These are phyloP conservation scores for Penicillium coprophilum DNA, from an alignment of 495 filamentous ascomycete species.

Conservation along the genomic window DNA sequence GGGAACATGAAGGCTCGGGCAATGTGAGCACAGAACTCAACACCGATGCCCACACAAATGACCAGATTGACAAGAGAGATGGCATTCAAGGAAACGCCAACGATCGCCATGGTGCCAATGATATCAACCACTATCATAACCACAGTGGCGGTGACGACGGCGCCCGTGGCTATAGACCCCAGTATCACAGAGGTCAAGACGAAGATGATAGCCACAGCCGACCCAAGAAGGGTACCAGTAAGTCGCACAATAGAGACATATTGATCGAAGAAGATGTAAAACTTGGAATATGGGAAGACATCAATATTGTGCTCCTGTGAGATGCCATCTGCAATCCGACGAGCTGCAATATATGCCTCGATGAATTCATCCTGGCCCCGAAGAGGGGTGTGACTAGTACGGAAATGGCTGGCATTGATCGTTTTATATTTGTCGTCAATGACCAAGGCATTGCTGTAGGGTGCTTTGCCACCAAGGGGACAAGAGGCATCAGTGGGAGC, in stretches of 20 bases:
- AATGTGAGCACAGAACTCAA: conserved; percentile 97
- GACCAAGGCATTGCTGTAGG: conserved; percentile 83
- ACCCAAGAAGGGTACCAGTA: conserved; percentile 74
- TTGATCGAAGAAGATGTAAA: conserved; percentile 99
- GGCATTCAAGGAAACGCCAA: conserved; percentile 88
- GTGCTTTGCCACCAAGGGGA: conserved; percentile 80
- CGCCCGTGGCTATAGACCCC: conserved; percentile 78
- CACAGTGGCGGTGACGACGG: conserved; percentile 80
- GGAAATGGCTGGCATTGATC: conserved; percentile 83
- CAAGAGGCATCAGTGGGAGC: conserved; percentile 80
- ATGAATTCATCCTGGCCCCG: conserved; percentile 93
- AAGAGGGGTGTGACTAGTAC: conserved; percentile 82
- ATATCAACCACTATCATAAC: conserved; percentile 94
- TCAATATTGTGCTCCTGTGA: conserved; percentile 64
- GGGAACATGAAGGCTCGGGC: conserved; percentile 97
- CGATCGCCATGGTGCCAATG: conserved; percentile 88
- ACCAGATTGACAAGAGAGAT: conserved; percentile 96
- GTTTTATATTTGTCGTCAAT: conserved; percentile 63
- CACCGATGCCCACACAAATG: conserved; percentile 92
- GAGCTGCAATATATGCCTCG: conserved; percentile 79
- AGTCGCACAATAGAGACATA: conserved; percentile 82
- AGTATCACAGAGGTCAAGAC: conserved; percentile 73
- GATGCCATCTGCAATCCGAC: conserved; percentile 79
- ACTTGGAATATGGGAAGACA: conserved; percentile 93
- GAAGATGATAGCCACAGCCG: conserved; percentile 81